Base-by-base conservation (phyloP, 169 alveolate genomes). In the Plasmodium reichenowi region DNA sequence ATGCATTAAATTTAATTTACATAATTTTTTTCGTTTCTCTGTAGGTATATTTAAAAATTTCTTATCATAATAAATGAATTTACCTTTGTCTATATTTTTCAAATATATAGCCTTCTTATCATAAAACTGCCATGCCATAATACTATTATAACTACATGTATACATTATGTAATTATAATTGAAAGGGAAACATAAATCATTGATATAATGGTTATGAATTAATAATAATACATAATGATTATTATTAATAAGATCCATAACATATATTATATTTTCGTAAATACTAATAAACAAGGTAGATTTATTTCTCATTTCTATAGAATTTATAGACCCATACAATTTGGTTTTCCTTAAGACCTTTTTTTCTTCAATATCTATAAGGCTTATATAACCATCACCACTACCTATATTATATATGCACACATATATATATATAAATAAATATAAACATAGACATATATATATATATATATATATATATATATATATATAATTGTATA, bases 81-180 rank as follows among this genome's bases (percentile, higher is more conserved):
- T 83, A 1, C 83, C 83, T 22, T 83, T 83, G 15, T 70, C 56
- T 58, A 83, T 83, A 58, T 83, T 83, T 68, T 58, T 83, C 58
- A 67, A 68, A 68, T 67, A 83, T 32, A 83, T 83, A 48, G 15
- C 73, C 60, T 63, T 83, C 56, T 68, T 83, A 43, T 83, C 91
- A 62, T 83, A 83, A 68, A 83, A 83, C 43, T 68, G 50, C 91
- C 91, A 83, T 38, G 91, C 91, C 91, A 67, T 83, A 17, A 83
- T 24, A 62, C 45, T 83, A 48, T 83, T 83, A n/a, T 68, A 47
- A 43, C 91, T 68, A 54, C 91, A 83, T 60, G 91, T 83, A 48
- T 83, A 83, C 91, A 83, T 67, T 2, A 83, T 13, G 15, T 83
- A 83, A 20, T 83, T 83, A 15, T 83, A 83, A 17, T 83, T 52